phyloP scores from a whole-genome alignment of 179 eudicot species.

The Dionaea muscipula region DNA sequence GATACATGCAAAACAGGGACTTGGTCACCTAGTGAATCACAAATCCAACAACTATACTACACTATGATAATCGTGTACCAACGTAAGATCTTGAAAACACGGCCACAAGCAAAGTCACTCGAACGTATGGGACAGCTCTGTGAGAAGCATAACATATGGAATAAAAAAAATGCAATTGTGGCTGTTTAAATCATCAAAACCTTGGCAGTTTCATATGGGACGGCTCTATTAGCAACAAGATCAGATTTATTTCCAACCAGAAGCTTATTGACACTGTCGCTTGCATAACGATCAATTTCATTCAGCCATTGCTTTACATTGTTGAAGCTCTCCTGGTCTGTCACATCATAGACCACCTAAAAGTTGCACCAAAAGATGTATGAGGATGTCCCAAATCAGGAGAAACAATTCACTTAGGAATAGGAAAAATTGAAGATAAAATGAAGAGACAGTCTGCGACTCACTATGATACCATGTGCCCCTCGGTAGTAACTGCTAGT shows the following conservation, averaged over 20 bases:
- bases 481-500: conserved; percentile 60
- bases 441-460: conserved; percentile 3
- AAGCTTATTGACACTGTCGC: conserved; percentile 14
- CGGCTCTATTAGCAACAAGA: conserved; percentile 10
- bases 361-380: background rate
- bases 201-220: conserved; percentile 13
- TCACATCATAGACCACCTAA: conserved; percentile 13
- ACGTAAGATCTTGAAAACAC: no score
- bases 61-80: no score
- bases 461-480: conserved; percentile 53
- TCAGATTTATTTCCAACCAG: conserved; percentile 14
- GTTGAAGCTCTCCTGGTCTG: conserved; percentile 16
- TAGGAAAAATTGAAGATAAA: background rate
- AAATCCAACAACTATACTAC: no score
- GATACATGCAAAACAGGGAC: no score
- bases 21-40: no score
- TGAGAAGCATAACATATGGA: background rate
- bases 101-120: no score
- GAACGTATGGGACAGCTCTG: no score
- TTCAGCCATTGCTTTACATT: conserved; percentile 17
- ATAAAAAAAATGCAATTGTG: background rate
- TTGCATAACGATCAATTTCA: conserved; percentile 13
- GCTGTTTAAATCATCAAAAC: background rate
- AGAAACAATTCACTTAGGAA: background rate
- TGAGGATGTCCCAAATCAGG: background rate